These are phyloP conservation scores for Albizia julibrissin DNA, from an alignment of 306 rosid genomes.

Conservation along the genomic window DNA sequence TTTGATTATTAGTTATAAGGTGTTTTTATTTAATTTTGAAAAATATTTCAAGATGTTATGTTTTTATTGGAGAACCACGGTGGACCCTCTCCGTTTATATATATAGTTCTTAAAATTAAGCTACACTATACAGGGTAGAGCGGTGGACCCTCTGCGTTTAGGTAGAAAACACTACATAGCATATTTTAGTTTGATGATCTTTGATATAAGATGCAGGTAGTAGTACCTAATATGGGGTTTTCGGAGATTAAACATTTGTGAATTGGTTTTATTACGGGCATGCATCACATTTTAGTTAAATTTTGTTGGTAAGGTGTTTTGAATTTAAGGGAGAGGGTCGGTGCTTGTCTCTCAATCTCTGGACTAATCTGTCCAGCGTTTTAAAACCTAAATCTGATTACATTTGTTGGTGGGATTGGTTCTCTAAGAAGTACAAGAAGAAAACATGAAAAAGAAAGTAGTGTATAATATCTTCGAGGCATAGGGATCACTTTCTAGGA, in stretches of 20 bases:
- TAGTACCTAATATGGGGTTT: background rate
- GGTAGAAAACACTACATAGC: background rate
- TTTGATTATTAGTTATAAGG: too few relatives aligned
- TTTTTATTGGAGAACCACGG: background rate
- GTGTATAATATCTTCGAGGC: too few relatives aligned
- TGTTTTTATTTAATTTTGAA: background rate
- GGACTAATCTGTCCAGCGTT: background rate
- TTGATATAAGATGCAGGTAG: background rate
- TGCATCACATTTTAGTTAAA: background rate
- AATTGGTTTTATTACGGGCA: background rate
- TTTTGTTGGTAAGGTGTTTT: slow-evolving; percentile 5
- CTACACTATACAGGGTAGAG: too few relatives aligned
- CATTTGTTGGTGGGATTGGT: too few relatives aligned
- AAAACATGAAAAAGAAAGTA: too few relatives aligned
- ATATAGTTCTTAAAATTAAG: too few relatives aligned
- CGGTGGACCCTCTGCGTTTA: background rate
- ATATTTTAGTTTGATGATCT: background rate
- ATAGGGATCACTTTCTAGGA: too few relatives aligned
- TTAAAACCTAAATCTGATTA: too few relatives aligned
- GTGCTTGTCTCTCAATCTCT: slow-evolving; percentile 1
- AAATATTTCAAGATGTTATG: background rate
- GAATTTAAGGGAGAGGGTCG: background rate
- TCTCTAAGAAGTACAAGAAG: too few relatives aligned
- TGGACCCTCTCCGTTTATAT: background rate
- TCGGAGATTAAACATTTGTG: background rate